Evolutionary conservation across 164 flowering plant genomes (phyloP).

Genomic region (Akebia trifoliata): DNA sequence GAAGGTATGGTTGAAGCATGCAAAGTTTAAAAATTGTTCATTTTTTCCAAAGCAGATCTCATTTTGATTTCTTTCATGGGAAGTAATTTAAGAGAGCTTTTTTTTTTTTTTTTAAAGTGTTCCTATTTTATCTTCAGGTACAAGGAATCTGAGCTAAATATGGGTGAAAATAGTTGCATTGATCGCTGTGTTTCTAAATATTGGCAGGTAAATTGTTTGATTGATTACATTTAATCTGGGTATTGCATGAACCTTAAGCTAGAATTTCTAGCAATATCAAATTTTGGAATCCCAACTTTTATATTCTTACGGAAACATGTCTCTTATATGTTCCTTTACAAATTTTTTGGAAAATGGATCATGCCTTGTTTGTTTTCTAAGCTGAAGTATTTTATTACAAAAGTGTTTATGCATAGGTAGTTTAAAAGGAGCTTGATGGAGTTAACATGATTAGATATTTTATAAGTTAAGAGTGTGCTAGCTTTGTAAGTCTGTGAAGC

Average conservation of each 20-base stretch:
- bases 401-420: too few species aligned
- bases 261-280: background rate
- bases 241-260: background rate
- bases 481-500: too few species aligned
- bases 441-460: too few species aligned
- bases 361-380: too few species aligned
- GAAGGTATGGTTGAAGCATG: constrained; percentile 6
- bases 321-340: too few species aligned
- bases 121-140: constrained; percentile 41
- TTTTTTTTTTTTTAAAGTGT: background rate
- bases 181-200: constrained; percentile 97
- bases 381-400: too few species aligned
- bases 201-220: constrained; percentile 64
- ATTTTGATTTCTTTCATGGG: background rate
- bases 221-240: background rate
- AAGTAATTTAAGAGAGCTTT: background rate
- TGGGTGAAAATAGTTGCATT: constrained; percentile 98
- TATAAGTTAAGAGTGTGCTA: too few species aligned
- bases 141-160: constrained; percentile 88
- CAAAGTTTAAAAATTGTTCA: background rate
- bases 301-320: too few species aligned
- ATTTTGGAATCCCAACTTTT: background rate
- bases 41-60: background rate
- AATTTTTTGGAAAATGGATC: too few species aligned
- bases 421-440: too few species aligned